Percentiles rank a stretch among this genome's conserved stretches.
phyloP scores from a whole-genome alignment of 176 grass and related monocot genomes.

The Ensete ventricosum region DNA sequence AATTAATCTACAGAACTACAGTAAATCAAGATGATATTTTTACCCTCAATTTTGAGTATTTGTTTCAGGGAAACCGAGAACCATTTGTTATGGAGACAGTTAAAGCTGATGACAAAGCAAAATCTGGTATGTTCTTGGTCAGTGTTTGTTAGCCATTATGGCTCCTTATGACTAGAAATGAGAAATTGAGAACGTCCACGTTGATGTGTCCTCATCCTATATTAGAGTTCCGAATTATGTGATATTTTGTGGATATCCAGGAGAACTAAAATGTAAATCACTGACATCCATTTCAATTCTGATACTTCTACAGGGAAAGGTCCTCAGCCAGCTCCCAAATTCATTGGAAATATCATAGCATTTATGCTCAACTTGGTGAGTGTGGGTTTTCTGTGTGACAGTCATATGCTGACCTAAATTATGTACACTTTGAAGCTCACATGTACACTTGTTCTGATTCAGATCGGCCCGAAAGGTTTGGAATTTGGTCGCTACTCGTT shows the following conservation, averaged over 20 bases:
- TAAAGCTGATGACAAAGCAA: constrained; percentile 87
- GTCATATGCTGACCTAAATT: neutral
- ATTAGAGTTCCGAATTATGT: neutral
- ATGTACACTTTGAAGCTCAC: neutral
- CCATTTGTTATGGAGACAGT: constrained; percentile 93
- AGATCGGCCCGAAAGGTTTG: constrained; percentile 89
- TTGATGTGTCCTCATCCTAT: no score
- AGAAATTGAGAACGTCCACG: no score
- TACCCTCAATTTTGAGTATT: neutral
- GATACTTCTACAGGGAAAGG: constrained; percentile 51
- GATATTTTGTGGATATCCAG: neutral
- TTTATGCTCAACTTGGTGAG: constrained; percentile 77
- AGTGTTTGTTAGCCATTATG: neutral
- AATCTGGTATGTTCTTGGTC: constrained; percentile 42
- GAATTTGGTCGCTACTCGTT: constrained; percentile 97
- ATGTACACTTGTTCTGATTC: neutral
- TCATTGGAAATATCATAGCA: constrained; percentile 72
- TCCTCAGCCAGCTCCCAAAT: constrained; percentile 62
- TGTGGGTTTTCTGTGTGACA: neutral
- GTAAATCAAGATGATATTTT: neutral
- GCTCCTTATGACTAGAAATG: neutral
- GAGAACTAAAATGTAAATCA: neutral
- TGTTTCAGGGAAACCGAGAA: constrained; percentile 54
- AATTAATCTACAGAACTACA: neutral
- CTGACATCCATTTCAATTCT: neutral